Base-by-base conservation (phyloP, 108 stramenopile genomes). In the Fragilaria crotonensis region DNA sequence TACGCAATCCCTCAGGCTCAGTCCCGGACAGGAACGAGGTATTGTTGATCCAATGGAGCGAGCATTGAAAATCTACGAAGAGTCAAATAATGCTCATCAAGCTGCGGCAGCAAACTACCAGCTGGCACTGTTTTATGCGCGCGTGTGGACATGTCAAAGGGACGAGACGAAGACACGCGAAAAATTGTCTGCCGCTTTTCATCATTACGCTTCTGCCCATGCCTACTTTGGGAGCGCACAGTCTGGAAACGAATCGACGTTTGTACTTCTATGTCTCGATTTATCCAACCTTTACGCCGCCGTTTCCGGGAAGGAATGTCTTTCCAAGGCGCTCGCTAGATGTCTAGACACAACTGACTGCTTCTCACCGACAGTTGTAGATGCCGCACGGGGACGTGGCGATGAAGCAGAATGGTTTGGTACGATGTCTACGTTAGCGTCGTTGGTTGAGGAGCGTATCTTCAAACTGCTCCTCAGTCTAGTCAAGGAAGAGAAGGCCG, bases 61-160 rank as follows among this genome's bases (percentile, higher is more conserved):
- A 33, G 80, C 90, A 7, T 66, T 76, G 45, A 62, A 68, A 31
- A 92, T 92, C 30, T 92, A 88, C 59, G 75, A 83, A 50, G 68
- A 75, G 30, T 65, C 77, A 20, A 77, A 83, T 27, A 92, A 83
- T 44, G 51, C 57, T 5, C 83, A 88, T 47, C 86, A 92, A 64
- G 85, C 83, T 48, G 90, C 90, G 2, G 90, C 90, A 25, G 79
- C 78, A 4, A 80, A 92, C 49, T 92, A 92, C 60, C 90, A 92
- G 45, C 67, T 92, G 9, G 90, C 90, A 2, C 67, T 85, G 21
- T 87, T 78, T 45, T 87, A 65, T 59, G 66, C 76, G 22, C 85
- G 84, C 45, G 66, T 92, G 0, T 92, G 87, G 87, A 88, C 87
- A 11, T 86, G 87, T 57, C 87, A 92, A 66, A 65, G 81, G 0